A percentile compares a stretch with the other conserved stretches of the same genome.
phyloP scores from a whole-genome alignment of 768 basidiomycete genomes.

The Kondoa malvinella region DNA sequence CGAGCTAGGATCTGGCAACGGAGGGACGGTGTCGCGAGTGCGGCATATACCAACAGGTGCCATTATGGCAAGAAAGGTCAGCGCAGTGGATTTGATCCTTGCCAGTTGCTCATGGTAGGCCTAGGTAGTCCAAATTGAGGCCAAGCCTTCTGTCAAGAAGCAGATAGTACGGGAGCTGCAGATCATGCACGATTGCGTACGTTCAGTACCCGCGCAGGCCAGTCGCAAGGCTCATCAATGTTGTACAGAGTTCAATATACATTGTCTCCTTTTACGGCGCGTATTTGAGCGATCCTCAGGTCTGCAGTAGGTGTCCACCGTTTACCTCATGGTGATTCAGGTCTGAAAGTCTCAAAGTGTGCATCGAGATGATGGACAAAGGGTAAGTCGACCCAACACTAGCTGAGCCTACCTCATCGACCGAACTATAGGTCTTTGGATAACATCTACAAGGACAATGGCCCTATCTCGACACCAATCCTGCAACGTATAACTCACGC shows the following conservation, averaged over 20 bases:
- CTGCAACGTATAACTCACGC: conserved; percentile 88
- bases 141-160: conserved; percentile 86
- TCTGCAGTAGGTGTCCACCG: conserved; percentile 49
- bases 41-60: conserved; percentile 78
- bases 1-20: conserved; percentile 90
- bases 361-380: conserved; percentile 94
- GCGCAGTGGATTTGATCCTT: conserved; percentile 34
- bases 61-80: conserved; percentile 98
- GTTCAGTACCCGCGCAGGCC: not conserved
- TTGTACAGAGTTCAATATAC: conserved; percentile 46
- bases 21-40: conserved; percentile 91
- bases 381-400: conserved; percentile 38
- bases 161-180: conserved; percentile 95
- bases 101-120: not conserved
- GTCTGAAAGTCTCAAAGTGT: conserved; percentile 30
- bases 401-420: not conserved
- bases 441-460: conserved; percentile 88
- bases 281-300: conserved; percentile 89
- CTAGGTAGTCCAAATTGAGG: conserved; percentile 87
- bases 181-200: conserved; percentile 88
- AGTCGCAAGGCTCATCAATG: not conserved
- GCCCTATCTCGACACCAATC: conserved; percentile 77
- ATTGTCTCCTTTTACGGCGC: conserved; percentile 97
- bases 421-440: conserved; percentile 36
- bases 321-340: conserved; percentile 29